Evolutionary conservation across 345 rosid species (phyloP).

Genomic region (Eucalyptus grandis): DNA sequence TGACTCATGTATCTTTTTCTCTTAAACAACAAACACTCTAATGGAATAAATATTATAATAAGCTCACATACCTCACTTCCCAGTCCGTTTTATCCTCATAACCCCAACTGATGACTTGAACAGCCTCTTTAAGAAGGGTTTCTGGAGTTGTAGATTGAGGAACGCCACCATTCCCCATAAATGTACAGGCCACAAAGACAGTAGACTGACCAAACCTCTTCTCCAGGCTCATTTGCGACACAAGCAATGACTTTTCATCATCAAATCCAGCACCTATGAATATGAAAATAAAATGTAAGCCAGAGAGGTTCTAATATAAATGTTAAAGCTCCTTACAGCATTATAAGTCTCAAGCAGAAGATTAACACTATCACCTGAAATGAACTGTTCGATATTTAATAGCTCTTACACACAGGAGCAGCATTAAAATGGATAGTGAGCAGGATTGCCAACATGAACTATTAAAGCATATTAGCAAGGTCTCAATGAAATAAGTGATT

Average conservation of each 20-base stretch:
- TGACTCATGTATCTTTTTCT: not conserved
- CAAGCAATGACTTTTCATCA: slow-evolving; percentile 79
- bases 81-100: slow-evolving; percentile 86
- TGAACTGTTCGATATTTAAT: not conserved
- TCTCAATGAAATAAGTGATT: not conserved
- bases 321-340: not conserved
- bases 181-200: slow-evolving; percentile 90
- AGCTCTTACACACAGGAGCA: not conserved
- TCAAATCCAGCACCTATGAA: slow-evolving; percentile 79
- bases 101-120: slow-evolving; percentile 93
- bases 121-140: slow-evolving; percentile 87
- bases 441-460: not conserved
- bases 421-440: not conserved
- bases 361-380: not conserved
- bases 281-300: not conserved
- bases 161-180: slow-evolving; percentile 92
- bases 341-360: not conserved
- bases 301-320: not conserved
- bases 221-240: slow-evolving; percentile 95
- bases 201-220: slow-evolving; percentile 89
- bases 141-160: slow-evolving; percentile 89
- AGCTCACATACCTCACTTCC: slow-evolving; percentile 52
- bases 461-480: not conserved
- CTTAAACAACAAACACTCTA: not conserved
- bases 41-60: not conserved